Evolutionary conservation across 495 filamentous ascomycete genomes (phyloP), one percentile per base, ranked within the genome.

Genomic region (Lasiosphaeria ovina): DNA sequence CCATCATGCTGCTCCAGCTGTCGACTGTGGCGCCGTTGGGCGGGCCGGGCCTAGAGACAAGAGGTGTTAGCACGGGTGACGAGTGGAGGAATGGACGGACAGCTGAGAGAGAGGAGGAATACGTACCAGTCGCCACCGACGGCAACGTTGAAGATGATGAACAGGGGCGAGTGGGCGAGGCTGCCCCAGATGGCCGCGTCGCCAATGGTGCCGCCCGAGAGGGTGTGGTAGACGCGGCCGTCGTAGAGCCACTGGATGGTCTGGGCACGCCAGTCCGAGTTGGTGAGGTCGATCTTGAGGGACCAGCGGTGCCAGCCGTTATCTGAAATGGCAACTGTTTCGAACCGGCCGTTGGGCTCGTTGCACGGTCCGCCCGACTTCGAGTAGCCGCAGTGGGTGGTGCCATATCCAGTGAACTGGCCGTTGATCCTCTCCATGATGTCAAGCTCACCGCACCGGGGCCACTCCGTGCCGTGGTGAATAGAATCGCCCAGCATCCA

Each of bases 371-470:
- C 78, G 54, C 76, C 78, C 9, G 56, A 6, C 17, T 36, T 42
- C 14, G 55, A 35, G 9, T 47, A 47, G 3, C 80, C 79, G 66
- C 80, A 83, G 69, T 83, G 81, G 0, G 76, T 61, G 11, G 81
- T 83, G 31, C 77, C 78, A 62, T 75, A 77, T 33, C 70, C 76
- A 51, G 67, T 73, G n/a, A 71, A 56, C 11, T 58, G 51, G 35
- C 80, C 80, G 70, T 80, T 77, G 60, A 81, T 66, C 60, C 76
- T 79, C 70, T 83, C 79, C 66, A 81, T 75, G 58, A 81, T 79
- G 68, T 83, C 80, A 55, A 81, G 74, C 71, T 83, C 80, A 61
- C 79, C 80, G 70, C 76, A 76, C 17, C 34, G 55, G 0, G 80
- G 80, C 80, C 80, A 83, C n/a, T 56, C 48, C 3, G 77, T 80